phyloP scores from a whole-genome alignment of 2,329 filamentous ascomycete genomes.

The Colletotrichum melonis region DNA sequence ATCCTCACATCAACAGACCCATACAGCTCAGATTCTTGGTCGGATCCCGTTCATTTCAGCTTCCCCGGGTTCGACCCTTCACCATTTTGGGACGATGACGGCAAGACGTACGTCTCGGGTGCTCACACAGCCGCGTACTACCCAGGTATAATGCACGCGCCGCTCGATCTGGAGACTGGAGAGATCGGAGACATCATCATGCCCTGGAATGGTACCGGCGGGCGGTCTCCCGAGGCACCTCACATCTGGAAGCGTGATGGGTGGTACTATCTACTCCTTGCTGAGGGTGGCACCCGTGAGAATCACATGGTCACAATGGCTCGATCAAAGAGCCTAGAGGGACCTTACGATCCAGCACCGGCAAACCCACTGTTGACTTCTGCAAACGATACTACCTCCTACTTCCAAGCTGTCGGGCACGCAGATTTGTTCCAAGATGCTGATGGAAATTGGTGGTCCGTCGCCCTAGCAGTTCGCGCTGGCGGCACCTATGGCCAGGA shows the following conservation, averaged over 20 bases:
- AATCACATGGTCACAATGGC: conserved; percentile 62
- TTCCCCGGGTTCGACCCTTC: conserved; percentile 56
- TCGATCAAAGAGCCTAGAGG: conserved; percentile 52
- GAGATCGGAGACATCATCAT: conserved; percentile 48
- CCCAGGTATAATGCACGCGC: conserved; percentile 50
- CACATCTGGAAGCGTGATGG: conserved; percentile 63
- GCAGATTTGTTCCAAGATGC: conserved; percentile 66
- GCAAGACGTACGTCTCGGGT: conserved; percentile 61
- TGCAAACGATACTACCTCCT: conserved; percentile 55
- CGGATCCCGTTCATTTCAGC: conserved; percentile 41
- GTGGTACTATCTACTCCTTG: conserved; percentile 65
- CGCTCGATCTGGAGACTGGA: conserved; percentile 54
- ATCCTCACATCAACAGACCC: conserved; percentile 36
- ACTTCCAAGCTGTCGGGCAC: conserved; percentile 67
- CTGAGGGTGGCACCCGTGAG: conserved; percentile 62
- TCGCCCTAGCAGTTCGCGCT: conserved; percentile 53
- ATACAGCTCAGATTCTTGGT: conserved; percentile 40
- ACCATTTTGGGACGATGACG: conserved; percentile 67
- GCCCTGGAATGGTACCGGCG: conserved; percentile 62
- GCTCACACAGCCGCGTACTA: conserved; percentile 42
- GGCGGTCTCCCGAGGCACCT: conserved; percentile 60
- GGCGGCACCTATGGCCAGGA: conserved; percentile 42
- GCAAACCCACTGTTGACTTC: conserved; percentile 57
- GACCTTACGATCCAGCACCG: conserved; percentile 56
- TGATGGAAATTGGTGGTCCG: conserved; percentile 53